Percentiles rank a stretch among this genome's conserved stretches.
These are phyloP conservation scores for Nannizziopsis arthrosporioides DNA, from an alignment of 2,329 filamentous ascomycete genomes.

Conservation along the genomic window DNA sequence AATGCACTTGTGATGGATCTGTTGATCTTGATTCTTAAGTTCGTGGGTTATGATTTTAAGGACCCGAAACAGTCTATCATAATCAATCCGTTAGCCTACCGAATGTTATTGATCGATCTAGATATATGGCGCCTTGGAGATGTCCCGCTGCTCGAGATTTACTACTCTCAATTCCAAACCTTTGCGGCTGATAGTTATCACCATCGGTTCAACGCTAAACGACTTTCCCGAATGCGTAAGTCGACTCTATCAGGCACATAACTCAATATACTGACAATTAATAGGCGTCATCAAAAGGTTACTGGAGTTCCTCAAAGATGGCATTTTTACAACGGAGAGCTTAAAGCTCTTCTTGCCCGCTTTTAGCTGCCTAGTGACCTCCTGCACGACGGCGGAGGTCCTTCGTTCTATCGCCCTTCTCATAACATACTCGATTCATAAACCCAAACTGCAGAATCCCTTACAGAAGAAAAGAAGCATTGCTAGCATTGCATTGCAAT, in stretches of 20 bases:
- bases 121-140: conserved; percentile 83
- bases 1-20: conserved; percentile 48
- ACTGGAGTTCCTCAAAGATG: conserved; percentile 79
- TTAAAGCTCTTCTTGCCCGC: conserved; percentile 66
- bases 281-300: conserved; percentile 79
- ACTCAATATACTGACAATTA: conserved; percentile 15
- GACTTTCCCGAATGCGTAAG: conserved; percentile 82
- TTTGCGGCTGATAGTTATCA: conserved; percentile 87
- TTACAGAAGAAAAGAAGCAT: conserved; percentile 38
- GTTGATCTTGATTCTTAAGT: conserved; percentile 65
- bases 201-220: conserved; percentile 79
- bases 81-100: conserved; percentile 88
- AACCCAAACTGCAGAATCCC: conserved; percentile 35
- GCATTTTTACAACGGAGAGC: conserved; percentile 59
- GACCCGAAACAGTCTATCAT: conserved; percentile 80
- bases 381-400: conserved; percentile 70
- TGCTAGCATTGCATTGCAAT: conserved; percentile 23
- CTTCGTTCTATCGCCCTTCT: conserved; percentile 81
- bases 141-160: conserved; percentile 66
- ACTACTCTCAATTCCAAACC: conserved; percentile 81
- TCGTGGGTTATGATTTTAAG: conserved; percentile 77
- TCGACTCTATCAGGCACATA: background rate
- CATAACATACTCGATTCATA: conserved; percentile 82
- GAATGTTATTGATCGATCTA: conserved; percentile 80
- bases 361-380: conserved; percentile 66